Evolutionary conservation across 495 filamentous ascomycete species (phyloP), one percentile per base, ranked within the genome.

Genomic region (Xylaria intraflava): DNA sequence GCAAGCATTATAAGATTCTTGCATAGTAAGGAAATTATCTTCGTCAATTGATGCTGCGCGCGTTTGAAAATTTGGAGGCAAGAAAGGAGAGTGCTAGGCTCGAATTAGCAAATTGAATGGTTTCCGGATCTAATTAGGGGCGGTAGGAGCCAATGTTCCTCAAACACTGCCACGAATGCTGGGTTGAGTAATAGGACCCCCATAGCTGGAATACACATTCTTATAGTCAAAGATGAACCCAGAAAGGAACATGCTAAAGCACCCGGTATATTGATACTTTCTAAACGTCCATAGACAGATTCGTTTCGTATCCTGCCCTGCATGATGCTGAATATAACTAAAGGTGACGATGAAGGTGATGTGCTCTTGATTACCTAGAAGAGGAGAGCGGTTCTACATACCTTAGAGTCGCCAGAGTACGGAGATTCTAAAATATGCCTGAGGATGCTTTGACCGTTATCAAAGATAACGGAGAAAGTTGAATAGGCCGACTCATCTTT

Each of bases 11-110:
- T 87, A 89, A 23, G 74, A 77, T 42, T 71, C 64, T 55, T 83
- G 79, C 51, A 89, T 58, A 69, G 85, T 86, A 42, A 81, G 61
- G 62, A 87, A 88, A 51, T 86, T 89, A 7, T 79, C 66, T 40
- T 78, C 68, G 57, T 88, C 84, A 11, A 65, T 55, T 9, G 65
- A 59, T 10, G 59, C 51, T 29, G 51, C 56, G 8, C 72, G 55
- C 42, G 58, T 57, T 36, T 62, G 51, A 9, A 78, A 64, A 44
- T 67, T 61, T 49, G 58, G 61, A 20, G 73, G 72, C 42, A 71
- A 78, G 51, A 76, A 76, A 36, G 58, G 57, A 19, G 75, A 77
- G 52, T 78, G 75, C 64, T 71, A 41, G 3, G 26, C 30, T 22
- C 39, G 11, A 14, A 41, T 67, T 46, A 66, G 56, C 47, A 45